phyloP scores from a whole-genome alignment of 331 rosid species.

The Quercus tomentella region DNA sequence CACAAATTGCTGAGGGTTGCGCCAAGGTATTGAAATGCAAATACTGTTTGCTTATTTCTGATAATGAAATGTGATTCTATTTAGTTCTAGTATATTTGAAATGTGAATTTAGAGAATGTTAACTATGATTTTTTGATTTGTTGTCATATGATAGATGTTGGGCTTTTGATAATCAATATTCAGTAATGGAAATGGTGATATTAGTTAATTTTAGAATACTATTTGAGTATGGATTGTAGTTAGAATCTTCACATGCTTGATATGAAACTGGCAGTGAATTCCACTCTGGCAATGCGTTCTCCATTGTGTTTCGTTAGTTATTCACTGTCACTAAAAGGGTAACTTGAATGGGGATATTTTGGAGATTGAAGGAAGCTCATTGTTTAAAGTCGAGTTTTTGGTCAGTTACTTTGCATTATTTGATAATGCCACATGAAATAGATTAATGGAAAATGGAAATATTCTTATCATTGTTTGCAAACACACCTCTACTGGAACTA shows the following conservation, averaged over 20 bases:
- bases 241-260: not conserved
- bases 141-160: not conserved
- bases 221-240: not conserved
- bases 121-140: too few relatives aligned
- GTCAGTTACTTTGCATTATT: not conserved
- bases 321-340: not conserved
- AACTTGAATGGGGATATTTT: not conserved
- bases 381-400: not conserved
- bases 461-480: not conserved
- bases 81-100: not conserved
- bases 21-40: slow-evolving; percentile 50
- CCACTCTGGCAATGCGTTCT: not conserved
- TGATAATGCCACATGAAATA: not conserved
- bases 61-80: not conserved
- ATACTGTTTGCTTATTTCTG: not conserved
- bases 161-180: too few relatives aligned
- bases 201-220: not conserved
- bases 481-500: not conserved
- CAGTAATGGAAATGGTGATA: not conserved
- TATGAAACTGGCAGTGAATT: not conserved
- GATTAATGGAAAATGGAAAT: not conserved
- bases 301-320: not conserved
- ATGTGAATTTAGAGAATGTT: not conserved
- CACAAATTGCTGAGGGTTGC: slow-evolving; percentile 94
- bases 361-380: too few relatives aligned